A percentile compares a stretch with the other conserved stretches of the same genome.
phyloP scores from a whole-genome alignment of 805 yeast species.

The Saccharomyces jurei region DNA sequence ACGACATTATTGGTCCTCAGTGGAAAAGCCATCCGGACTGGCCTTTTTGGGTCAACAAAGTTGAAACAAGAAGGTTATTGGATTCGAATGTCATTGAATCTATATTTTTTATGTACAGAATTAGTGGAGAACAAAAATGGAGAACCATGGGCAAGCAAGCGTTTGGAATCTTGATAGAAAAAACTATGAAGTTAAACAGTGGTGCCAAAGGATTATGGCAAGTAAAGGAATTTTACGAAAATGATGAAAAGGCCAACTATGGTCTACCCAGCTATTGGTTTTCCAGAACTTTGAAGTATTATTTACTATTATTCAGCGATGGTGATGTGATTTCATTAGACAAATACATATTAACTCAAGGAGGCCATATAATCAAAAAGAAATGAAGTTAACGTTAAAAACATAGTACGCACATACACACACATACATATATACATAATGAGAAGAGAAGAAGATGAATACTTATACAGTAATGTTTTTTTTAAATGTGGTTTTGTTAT shows the following conservation, averaged over 20 bases:
- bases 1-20: slow-evolving; percentile 5
- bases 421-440: neutral
- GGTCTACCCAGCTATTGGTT: slow-evolving; percentile 46
- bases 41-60: slow-evolving; percentile 29
- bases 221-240: slow-evolving; percentile 28
- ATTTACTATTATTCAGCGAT: slow-evolving; percentile 42
- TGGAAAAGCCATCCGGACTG: slow-evolving; percentile 27
- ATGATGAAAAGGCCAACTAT: slow-evolving; percentile 25
- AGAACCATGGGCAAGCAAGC: slow-evolving; percentile 46
- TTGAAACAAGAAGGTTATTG: slow-evolving; percentile 36
- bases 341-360: slow-evolving; percentile 51
- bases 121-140: slow-evolving; percentile 53
- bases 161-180: slow-evolving; percentile 33
- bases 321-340: slow-evolving; percentile 39
- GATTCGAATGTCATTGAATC: slow-evolving; percentile 60
- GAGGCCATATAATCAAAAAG: slow-evolving; percentile 50
- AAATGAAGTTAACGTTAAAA: slow-evolving; percentile 5
- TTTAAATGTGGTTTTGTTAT: neutral
- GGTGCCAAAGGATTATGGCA: slow-evolving; percentile 35
- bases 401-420: neutral
- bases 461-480: slow-evolving; percentile 2
- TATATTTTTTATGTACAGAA: slow-evolving; percentile 48
- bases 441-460: neutral
- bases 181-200: slow-evolving; percentile 25
- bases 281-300: slow-evolving; percentile 53